These are phyloP conservation scores for Roridomyces roridus DNA, from an alignment of 768 basidiomycete genomes.

Conservation along the genomic window DNA sequence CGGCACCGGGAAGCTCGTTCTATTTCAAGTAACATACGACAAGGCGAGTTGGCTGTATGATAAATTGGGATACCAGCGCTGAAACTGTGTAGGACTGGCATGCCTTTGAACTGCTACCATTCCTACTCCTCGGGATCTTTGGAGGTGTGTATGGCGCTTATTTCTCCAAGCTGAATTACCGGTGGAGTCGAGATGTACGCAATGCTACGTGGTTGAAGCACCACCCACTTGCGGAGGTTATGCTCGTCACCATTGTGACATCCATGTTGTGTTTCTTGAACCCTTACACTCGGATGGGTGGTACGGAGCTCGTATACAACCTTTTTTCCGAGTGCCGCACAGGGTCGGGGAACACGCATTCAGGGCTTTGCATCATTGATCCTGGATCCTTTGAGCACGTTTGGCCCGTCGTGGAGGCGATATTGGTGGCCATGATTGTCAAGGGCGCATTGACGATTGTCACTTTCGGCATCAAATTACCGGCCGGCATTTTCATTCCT, in stretches of 20 bases:
- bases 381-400: constrained; percentile 60
- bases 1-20: constrained; percentile 90
- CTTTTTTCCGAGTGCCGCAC: constrained; percentile 87
- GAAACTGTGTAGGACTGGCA: constrained; percentile 79
- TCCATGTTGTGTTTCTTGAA: constrained; percentile 84
- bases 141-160: constrained; percentile 95
- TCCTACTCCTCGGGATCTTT: constrained; percentile 86
- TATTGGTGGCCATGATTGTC: constrained; percentile 80
- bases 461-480: constrained; percentile 92
- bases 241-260: constrained; percentile 81
- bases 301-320: constrained; percentile 93
- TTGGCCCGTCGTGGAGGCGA: constrained; percentile 65
- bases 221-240: constrained; percentile 85
- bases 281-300: constrained; percentile 91
- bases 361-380: constrained; percentile 74
- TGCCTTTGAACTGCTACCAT: constrained; percentile 84
- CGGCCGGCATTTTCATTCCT: constrained; percentile 97
- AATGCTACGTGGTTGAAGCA: constrained; percentile 79
- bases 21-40: constrained; percentile 91
- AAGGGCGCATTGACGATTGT: constrained; percentile 82
- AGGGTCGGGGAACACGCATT: constrained; percentile 59
- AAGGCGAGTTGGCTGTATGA: constrained; percentile 51
- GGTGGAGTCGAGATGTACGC: constrained; percentile 86
- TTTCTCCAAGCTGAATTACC: constrained; percentile 90
- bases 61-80: not conserved